Percentiles rank a stretch among this genome's conserved stretches.
These are phyloP conservation scores for Rhodamnia argentea DNA, from an alignment of 345 rosid species.

Conservation along the genomic window DNA sequence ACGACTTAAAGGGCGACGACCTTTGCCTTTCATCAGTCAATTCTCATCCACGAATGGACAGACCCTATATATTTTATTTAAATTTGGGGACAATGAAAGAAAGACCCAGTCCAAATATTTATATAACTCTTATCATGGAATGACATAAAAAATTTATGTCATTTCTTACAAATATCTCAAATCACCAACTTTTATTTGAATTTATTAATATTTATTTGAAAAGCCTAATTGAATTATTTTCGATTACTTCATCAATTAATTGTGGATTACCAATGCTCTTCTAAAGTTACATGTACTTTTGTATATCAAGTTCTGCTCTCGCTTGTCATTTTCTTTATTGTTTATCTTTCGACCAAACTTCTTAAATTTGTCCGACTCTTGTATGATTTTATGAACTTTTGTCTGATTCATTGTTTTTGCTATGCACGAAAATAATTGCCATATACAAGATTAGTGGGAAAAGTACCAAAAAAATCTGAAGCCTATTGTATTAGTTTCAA, in stretches of 20 bases:
- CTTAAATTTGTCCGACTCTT: background rate
- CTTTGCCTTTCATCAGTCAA: background rate
- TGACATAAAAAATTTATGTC: background rate
- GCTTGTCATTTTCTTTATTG: background rate
- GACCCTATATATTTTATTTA: background rate
- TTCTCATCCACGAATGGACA: background rate
- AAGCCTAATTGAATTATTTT: background rate
- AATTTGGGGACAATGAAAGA: background rate
- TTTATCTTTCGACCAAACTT: background rate
- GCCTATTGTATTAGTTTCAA: no score
- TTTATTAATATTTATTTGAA: background rate
- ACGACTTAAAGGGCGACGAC: background rate
- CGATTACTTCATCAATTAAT: background rate
- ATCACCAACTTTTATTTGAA: background rate
- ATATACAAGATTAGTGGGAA: no score
- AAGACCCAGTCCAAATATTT: background rate
- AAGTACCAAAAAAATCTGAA: no score
- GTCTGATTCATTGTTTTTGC: background rate
- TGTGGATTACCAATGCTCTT: background rate
- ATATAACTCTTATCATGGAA: background rate
- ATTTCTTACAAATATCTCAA: background rate
- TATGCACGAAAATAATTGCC: constrained; percentile 12
- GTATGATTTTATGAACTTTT: background rate
- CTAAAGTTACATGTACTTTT: background rate
- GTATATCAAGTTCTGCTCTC: background rate